Base-by-base conservation (phyloP, 2,329 filamentous ascomycete species). In the Cladosporium halotolerans region DNA sequence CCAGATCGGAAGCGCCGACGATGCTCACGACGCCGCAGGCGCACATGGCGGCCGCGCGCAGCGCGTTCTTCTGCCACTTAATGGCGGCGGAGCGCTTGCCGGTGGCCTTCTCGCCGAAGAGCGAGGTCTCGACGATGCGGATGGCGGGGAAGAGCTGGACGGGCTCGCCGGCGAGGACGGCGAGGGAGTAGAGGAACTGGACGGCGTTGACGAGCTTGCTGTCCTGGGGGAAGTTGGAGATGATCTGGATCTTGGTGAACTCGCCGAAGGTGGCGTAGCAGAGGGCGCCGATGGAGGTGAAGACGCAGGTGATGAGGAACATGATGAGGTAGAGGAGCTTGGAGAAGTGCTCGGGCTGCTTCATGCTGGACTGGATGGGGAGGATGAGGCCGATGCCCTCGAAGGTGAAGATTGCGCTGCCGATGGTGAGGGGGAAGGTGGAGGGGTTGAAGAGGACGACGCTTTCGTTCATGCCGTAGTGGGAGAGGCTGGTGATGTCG, bases 351-450 rank as follows among this genome's bases (percentile, higher is more conserved):
- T 87, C 74, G 0, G 86, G 86, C 54, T 83, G 74, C 62, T 80
- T 80, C 86, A 89, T 89, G 53, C 82, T 85, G 8, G 84, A 85
- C 65, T 89, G 84, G 51, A 89, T 89, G 0, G 86, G 86, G 8
- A 89, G 73, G 58, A 89, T 88, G 19, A 89, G 79, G 1, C 86
- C 86, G 44, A 89, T 89, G 45, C 86, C 86, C 66, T 89, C 86
- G 60, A 88, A 89, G 0, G 86, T 88, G 70, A 89, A 89, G 63
- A 89, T 88, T 36, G 84, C 82, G 2, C 84, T 81, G 49, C 86
- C 86, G 45, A 89, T 79, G 23, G 85, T 89, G 51, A 89, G 73
- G 0, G 86, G 85, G 65, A 84, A 89, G 53, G 80, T 76, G 23
- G 75, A 72, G 0, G 85, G 81, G 67, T 89, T 89, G 76, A 89